Evolutionary conservation across 169 alveolate genomes (phyloP), one percentile per base, ranked within the genome.

Genomic region (Plasmodium sp.): DNA sequence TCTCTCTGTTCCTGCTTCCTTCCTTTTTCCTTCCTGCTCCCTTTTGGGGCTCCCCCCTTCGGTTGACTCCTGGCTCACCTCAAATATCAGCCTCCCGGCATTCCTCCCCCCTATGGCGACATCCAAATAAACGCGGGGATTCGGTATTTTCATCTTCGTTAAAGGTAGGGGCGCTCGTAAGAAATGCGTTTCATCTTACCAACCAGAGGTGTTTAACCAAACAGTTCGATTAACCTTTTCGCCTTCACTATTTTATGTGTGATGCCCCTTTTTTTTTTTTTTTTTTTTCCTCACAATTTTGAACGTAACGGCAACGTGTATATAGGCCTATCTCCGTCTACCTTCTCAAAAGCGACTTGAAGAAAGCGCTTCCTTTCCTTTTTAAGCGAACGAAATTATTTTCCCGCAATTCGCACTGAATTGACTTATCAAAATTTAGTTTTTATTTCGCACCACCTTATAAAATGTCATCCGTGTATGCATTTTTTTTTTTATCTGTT

Each of bases 91-190:
- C 48, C 98, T 85, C 5, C 98, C 98, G 3, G 97, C 97, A 33
- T 96, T 94, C 80, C 98, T 83, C 43, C 98, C 98, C 43, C 97
- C 98, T 22, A 95, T 95, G 7, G 97, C 81, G 27, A 97, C 79
- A 74, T 97, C 98, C 43, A 97, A 93, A 74, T 91, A 96, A 36
- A 96, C 98, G 4, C 98, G 95, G 18, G 98, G 98, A 77, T 97
- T 97, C 2, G 98, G 98, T 41, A 96, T 95, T 22, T 92, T 81
- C 97, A 96, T 96, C 54, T 22, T 83, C 14, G 45, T 80, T 67
- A n/a, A 58, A 72, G 5, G 62, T 6, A 45, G 33, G 48, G 36
- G 43, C n/a, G 36, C 22, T 27, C 86, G 45, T 16, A 27, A 56
- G 36, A 67, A 34, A n/a, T 71, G 16, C 31, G 9, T 56, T 72